Evolutionary conservation across 208 protist species (phyloP).

Genomic region (Leptomonas pyrrhocoris): DNA sequence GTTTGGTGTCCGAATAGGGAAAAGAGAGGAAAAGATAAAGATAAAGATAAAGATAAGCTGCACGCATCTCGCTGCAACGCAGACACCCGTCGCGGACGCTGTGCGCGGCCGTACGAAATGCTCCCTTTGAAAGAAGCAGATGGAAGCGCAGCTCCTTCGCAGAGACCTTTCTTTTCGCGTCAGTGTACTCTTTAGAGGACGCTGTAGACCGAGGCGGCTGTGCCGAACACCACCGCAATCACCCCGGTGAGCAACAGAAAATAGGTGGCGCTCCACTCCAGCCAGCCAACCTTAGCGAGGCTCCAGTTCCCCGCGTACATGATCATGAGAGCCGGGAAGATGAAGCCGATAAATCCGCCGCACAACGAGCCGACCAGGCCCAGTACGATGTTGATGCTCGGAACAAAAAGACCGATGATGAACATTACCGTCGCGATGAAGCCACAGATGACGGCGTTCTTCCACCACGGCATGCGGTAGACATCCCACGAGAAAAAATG

Average conservation of each 20-base stretch:
- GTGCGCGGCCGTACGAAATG: not conserved
- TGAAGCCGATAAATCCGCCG: conserved; percentile 82
- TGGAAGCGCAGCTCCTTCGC: not conserved
- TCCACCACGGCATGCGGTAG: conserved; percentile 55
- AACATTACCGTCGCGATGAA: conserved; percentile 33
- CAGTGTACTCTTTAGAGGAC: conserved; percentile 15
- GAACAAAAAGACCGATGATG: conserved; percentile 73
- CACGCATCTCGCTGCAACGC: not conserved
- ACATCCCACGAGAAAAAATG: conserved; percentile 54
- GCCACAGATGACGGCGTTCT: conserved; percentile 47
- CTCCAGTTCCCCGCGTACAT: conserved; percentile 70
- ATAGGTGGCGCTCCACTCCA: conserved; percentile 53
- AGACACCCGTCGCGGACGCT: not conserved
- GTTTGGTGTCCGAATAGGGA: not conserved
- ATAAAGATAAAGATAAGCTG: not conserved
- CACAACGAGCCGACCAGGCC: conserved; percentile 72
- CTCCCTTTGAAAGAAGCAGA: no score
- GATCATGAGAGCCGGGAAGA: conserved; percentile 63
- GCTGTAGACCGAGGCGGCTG: conserved; percentile 55
- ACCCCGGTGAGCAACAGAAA: conserved; percentile 51
- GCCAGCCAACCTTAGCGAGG: conserved; percentile 35
- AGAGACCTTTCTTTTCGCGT: not conserved
- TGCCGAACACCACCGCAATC: conserved; percentile 63
- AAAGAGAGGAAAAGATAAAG: not conserved
- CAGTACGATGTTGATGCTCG: conserved; percentile 78